phyloP scores from a whole-genome alignment of 345 rosid genomes.

The Boechera retrofracta region DNA sequence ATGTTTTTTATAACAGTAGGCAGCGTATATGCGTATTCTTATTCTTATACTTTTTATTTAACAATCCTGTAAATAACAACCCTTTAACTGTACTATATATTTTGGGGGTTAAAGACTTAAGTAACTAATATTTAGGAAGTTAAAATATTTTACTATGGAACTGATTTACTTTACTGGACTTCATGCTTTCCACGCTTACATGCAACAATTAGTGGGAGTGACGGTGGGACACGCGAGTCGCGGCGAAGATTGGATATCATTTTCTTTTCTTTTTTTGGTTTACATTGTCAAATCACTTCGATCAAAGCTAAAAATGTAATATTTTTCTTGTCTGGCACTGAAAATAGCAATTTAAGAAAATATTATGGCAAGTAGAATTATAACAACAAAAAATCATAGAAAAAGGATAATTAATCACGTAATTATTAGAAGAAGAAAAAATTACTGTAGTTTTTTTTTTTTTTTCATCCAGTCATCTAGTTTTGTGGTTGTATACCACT shows the following conservation, averaged over 20 bases:
- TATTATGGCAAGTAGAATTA: background rate
- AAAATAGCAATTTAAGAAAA: background rate
- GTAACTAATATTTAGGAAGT: background rate
- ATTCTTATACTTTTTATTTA: background rate
- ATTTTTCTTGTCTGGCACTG: background rate
- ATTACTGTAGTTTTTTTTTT: background rate
- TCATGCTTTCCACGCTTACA: constrained; percentile 21
- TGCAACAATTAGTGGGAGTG: constrained; percentile 4
- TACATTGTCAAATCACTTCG: background rate
- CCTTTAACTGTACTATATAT: background rate
- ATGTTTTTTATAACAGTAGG: no score
- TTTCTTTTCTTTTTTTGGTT: background rate
- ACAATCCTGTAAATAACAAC: background rate
- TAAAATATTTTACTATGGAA: background rate
- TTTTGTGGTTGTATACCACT: background rate
- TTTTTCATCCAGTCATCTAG: background rate
- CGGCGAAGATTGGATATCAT: background rate
- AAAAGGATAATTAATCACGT: background rate
- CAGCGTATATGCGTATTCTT: background rate
- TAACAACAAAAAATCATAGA: background rate
- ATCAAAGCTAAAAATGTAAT: background rate
- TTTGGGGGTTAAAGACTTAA: background rate
- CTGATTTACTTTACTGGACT: background rate
- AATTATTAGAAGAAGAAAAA: background rate
- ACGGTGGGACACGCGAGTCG: background rate